Evolutionary conservation across 2,329 filamentous ascomycete genomes (phyloP).

Genomic region (Monosporascus ibericus): DNA sequence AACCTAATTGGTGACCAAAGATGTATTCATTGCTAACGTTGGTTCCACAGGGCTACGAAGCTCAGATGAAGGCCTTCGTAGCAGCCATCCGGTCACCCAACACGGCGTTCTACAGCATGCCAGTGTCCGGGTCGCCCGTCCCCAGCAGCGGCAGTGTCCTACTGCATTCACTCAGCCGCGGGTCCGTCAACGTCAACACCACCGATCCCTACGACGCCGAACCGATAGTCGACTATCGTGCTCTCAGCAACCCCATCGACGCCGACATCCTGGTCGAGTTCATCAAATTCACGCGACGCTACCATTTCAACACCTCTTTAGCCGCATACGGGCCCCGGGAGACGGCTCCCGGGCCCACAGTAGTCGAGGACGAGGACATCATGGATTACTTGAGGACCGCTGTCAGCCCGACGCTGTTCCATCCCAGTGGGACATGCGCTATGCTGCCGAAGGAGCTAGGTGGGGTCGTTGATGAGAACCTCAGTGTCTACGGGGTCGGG

Average conservation of each 20-base stretch:
- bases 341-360: conserved; percentile 22
- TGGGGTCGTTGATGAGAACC: conserved; percentile 36
- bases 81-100: conserved; percentile 26
- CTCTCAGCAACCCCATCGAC: conserved; percentile 33
- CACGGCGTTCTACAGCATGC: conserved; percentile 26
- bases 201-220: conserved; percentile 28
- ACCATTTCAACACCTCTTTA: conserved; percentile 30
- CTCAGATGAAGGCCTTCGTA: conserved; percentile 32
- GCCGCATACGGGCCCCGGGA: conserved; percentile 28
- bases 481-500: conserved; percentile 41
- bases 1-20: not conserved
- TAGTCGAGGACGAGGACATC: conserved; percentile 28
- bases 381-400: conserved; percentile 15
- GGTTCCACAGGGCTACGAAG: conserved; percentile 23
- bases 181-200: conserved; percentile 32
- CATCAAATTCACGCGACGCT: conserved; percentile 29
- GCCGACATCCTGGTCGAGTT: conserved; percentile 31
- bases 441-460: conserved; percentile 38
- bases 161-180: conserved; percentile 30
- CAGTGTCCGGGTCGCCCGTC: not conserved
- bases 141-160: conserved; percentile 24
- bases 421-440: conserved; percentile 36
- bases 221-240: conserved; percentile 33
- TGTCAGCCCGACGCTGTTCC: conserved; percentile 26
- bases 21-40: not conserved